A percentile compares a stretch with the other conserved stretches of the same genome.
Conservation (phyloP, 768 basidiomycete species). For the Panaeolus papilionaceus region DNA sequence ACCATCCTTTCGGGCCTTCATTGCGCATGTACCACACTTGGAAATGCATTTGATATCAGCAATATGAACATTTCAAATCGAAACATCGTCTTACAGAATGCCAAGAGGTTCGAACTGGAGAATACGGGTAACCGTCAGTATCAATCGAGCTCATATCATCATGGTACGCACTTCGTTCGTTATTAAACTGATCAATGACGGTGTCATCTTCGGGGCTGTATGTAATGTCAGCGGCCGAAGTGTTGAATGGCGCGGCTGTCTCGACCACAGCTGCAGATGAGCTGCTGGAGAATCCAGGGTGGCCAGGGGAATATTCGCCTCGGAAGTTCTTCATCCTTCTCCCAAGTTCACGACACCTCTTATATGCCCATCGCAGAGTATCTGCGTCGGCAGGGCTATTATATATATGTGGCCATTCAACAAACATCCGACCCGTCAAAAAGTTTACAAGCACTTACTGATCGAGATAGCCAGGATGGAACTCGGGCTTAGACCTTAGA, state of each 20-base stretch:
- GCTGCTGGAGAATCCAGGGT: slow-evolving; percentile 44
- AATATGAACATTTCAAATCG: too few species aligned
- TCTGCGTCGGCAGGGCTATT: slow-evolving; percentile 49
- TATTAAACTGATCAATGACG: slow-evolving; percentile 46
- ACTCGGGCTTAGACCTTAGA: slow-evolving; percentile 46
- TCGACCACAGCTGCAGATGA: slow-evolving; percentile 35
- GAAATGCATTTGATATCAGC: not conserved
- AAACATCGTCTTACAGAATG: slow-evolving; percentile 42
- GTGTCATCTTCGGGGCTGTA: slow-evolving; percentile 50
- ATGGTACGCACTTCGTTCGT: slow-evolving; percentile 36
- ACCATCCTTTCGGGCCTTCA: slow-evolving; percentile 34
- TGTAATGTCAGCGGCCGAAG: slow-evolving; percentile 41
- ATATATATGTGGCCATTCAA: not conserved
- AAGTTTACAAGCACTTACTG: slow-evolving; percentile 38
- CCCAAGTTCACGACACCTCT: slow-evolving; percentile 56
- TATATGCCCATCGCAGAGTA: slow-evolving; percentile 58
- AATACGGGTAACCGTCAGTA: slow-evolving; percentile 17
- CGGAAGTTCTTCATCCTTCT: slow-evolving; percentile 57
- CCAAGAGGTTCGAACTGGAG: slow-evolving; percentile 46
- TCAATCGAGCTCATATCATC: not conserved
- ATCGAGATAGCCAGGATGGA: slow-evolving; percentile 52
- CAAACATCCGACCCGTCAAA: not conserved
- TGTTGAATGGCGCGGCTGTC: slow-evolving; percentile 35
- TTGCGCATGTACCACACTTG: slow-evolving; percentile 34
- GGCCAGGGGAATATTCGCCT: slow-evolving; percentile 41